A percentile compares a stretch with the other conserved stretches of the same genome.
Conservation (phyloP, 164 flowering plant genomes). For the Annona cherimola region DNA sequence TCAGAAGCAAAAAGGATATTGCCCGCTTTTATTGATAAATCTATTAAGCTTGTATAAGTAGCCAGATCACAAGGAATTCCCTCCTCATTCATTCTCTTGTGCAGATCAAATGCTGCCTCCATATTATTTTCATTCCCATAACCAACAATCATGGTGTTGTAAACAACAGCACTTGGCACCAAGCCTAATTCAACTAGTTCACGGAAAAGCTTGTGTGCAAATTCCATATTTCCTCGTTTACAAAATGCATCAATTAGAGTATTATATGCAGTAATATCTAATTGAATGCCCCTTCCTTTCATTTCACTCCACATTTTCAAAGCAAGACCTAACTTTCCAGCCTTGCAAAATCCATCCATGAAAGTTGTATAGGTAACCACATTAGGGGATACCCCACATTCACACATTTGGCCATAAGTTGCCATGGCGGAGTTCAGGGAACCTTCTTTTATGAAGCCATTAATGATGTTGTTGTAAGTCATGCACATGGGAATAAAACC, state of each 20-base stretch:
- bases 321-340: constrained; percentile 33
- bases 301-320: constrained; percentile 46
- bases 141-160: constrained; percentile 68
- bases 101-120: constrained; percentile 45
- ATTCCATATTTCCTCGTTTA: constrained; percentile 53
- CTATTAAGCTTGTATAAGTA: constrained; percentile 70
- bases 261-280: constrained; percentile 49
- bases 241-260: constrained; percentile 64
- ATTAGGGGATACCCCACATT: too few relatives aligned
- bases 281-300: constrained; percentile 40
- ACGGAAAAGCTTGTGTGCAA: constrained; percentile 41
- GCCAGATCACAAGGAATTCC: constrained; percentile 51
- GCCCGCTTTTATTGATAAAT: constrained; percentile 53
- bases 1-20: constrained; percentile 41
- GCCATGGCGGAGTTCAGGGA: too few relatives aligned
- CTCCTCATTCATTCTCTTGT: constrained; percentile 48
- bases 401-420: too few relatives aligned
- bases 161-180: constrained; percentile 43
- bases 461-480: too few relatives aligned
- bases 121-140: constrained; percentile 46
- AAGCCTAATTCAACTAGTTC: constrained; percentile 58
- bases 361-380: constrained; percentile 63
- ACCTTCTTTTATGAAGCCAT: too few relatives aligned
- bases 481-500: constrained; percentile 48
- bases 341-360: constrained; percentile 62